Percentiles rank a stretch among this genome's conserved stretches.
Conservation (phyloP, 2,329 filamentous ascomycete genomes). For the Monosporascus ibericus region DNA sequence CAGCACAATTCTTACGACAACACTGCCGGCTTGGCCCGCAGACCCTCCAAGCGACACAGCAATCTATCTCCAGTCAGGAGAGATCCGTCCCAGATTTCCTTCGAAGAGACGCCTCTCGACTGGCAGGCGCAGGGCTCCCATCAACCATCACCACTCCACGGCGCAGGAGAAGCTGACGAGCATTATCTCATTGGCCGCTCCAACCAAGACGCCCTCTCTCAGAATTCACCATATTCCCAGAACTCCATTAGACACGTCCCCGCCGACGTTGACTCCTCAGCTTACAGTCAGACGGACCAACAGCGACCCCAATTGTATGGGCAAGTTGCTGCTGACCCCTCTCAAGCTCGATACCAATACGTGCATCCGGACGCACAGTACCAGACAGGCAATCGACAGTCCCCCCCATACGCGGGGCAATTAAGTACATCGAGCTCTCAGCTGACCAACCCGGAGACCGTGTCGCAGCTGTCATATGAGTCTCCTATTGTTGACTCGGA, state of each 20-base stretch:
- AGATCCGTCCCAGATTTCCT: conserved; percentile 24
- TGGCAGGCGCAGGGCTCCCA: conserved; percentile 20
- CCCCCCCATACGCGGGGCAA: conserved; percentile 20
- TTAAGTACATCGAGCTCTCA: conserved; percentile 27
- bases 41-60: conserved; percentile 53
- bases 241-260: conserved; percentile 44
- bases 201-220: conserved; percentile 33
- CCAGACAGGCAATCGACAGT: conserved; percentile 20
- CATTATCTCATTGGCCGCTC: conserved; percentile 30
- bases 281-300: conserved; percentile 38
- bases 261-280: conserved; percentile 36
- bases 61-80: conserved; percentile 39
- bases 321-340: conserved; percentile 35
- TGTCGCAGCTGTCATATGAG: conserved; percentile 58
- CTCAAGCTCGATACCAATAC: conserved; percentile 31
- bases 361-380: conserved; percentile 21
- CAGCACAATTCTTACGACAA: conserved; percentile 41
- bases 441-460: conserved; percentile 50
- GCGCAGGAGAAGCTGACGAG: conserved; percentile 34
- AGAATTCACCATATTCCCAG: conserved; percentile 33
- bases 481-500: conserved; percentile 49
- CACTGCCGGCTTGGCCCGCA: conserved; percentile 41
- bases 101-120: conserved; percentile 16
- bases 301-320: conserved; percentile 22
- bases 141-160: conserved; percentile 40